phyloP scores from a whole-genome alignment of 2,329 filamentous ascomycete genomes.

The Elsinoe ampelina region DNA sequence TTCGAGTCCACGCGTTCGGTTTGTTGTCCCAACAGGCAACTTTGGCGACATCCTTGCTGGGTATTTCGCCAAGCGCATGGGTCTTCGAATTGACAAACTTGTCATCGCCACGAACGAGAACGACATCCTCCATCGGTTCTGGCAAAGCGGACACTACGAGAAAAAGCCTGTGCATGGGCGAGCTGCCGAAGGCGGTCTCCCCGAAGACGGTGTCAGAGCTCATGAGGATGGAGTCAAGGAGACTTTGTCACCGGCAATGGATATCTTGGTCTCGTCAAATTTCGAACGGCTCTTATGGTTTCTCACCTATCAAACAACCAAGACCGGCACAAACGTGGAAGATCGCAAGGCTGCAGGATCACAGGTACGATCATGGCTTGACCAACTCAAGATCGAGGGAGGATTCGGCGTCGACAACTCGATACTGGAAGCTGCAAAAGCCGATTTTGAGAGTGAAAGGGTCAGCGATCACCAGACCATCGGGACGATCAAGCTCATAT shows the following conservation, averaged over 20 bases:
- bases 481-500: constrained; percentile 37
- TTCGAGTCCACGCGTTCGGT: constrained; percentile 56
- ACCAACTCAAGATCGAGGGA: constrained; percentile 68
- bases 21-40: constrained; percentile 89
- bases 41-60: constrained; percentile 92
- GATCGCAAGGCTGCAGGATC: constrained; percentile 51
- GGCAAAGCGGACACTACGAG: constrained; percentile 80
- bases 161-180: constrained; percentile 60
- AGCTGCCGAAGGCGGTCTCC: constrained; percentile 47
- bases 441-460: constrained; percentile 71
- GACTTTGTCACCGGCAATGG: constrained; percentile 92
- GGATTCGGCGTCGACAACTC: constrained; percentile 72
- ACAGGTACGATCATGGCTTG: constrained; percentile 69
- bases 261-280: constrained; percentile 92
- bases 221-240: constrained; percentile 72
- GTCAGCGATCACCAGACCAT: constrained; percentile 47
- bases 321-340: constrained; percentile 33
- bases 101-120: constrained; percentile 95
- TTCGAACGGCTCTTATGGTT: constrained; percentile 96
- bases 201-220: constrained; percentile 49
- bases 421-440: constrained; percentile 60
- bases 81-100: constrained; percentile 76
- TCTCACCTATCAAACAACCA: constrained; percentile 63
- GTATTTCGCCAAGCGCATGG: constrained; percentile 87
- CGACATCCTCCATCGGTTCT: constrained; percentile 93